Evolutionary conservation across 2,329 filamentous ascomycete species (phyloP).

Genomic region (Calonectria montana): DNA sequence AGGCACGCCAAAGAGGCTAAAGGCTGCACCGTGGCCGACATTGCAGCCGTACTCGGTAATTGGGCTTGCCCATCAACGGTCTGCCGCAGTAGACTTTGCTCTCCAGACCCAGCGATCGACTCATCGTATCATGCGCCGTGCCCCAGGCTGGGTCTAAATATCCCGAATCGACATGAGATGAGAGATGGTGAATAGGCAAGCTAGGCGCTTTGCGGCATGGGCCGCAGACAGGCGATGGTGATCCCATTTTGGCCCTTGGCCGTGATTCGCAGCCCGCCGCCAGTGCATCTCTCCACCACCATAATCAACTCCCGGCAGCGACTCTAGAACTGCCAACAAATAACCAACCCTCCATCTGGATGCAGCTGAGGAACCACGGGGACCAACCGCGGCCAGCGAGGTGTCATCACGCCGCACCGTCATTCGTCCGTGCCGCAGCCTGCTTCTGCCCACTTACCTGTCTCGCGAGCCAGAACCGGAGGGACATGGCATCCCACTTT

Average conservation of each 20-base stretch:
- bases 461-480: neutral
- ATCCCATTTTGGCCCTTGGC: constrained; percentile 23
- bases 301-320: constrained; percentile 18
- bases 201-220: constrained; percentile 16
- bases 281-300: constrained; percentile 3
- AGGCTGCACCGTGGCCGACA: constrained; percentile 27
- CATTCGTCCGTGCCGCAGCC: constrained; percentile 23
- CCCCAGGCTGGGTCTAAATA: constrained; percentile 9
- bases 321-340: constrained; percentile 14
- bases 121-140: constrained; percentile 22
- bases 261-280: constrained; percentile 5
- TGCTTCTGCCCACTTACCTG: neutral
- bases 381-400: constrained; percentile 5
- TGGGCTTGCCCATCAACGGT: constrained; percentile 13
- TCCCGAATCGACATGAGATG: constrained; percentile 18
- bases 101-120: constrained; percentile 18
- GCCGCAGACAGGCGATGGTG: constrained; percentile 9
- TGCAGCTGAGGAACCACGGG: constrained; percentile 12
- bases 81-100: constrained; percentile 10
- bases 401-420: constrained; percentile 15
- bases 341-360: constrained; percentile 5
- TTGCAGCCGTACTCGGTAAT: constrained; percentile 28
- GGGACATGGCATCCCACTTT: constrained; percentile 6
- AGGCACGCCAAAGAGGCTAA: constrained; percentile 20
- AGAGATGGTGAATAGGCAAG: constrained; percentile 9